Base-by-base conservation (phyloP, 169 alveolate genomes). In the Eimeria acervulina region DNA sequence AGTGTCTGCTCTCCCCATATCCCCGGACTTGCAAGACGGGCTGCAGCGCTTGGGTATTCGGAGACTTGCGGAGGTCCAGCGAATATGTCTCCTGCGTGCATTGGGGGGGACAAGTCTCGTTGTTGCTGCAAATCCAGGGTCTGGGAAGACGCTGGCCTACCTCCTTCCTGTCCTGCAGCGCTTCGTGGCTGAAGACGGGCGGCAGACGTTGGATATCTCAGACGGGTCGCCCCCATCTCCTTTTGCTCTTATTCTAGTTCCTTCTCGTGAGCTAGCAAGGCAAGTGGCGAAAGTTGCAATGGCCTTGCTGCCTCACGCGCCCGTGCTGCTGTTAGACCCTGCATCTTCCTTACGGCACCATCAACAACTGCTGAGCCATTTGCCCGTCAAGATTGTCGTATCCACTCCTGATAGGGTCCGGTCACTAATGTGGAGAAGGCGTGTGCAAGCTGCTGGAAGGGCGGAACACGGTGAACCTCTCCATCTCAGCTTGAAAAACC, bases 61-160 rank as follows among this genome's bases (percentile, higher is more conserved):
- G 40, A 59, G 70, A 31, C 93, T 85, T 38, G 80, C 93, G 21
- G 81, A 85, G 17, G 93, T 85, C 33, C 93, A 85, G 93, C 81
- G 93, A 44, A n/a, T 10, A 23, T 85, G 93, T 36, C 80, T 85
- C 40, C 42, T 85, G 93, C 93, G 93, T 55, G 93, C 93, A 61
- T 59, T 85, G 59, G 81, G 81, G 31, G 96, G 96, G 68, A 68
- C 66, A 81, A 88, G 90, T 68, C 84, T 93, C 61, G 63, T 66
- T 21, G 96, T 55, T 44, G 96, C 96, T 8, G 99, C 99, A 23
- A 97, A 98, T 72, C 98, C 99, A 23, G 99, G 99, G 10, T 97
- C 99, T 40, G 99, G 99, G 4, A 99, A 99, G 94, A 99, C 99
- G 38, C 97, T 98, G 89, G 98, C 99, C 13, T 99, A 97, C 96